Evolutionary conservation across 371 early-diverging fungal species (phyloP), one percentile per base, ranked within the genome.

Genomic region (Mucor irregularis): DNA sequence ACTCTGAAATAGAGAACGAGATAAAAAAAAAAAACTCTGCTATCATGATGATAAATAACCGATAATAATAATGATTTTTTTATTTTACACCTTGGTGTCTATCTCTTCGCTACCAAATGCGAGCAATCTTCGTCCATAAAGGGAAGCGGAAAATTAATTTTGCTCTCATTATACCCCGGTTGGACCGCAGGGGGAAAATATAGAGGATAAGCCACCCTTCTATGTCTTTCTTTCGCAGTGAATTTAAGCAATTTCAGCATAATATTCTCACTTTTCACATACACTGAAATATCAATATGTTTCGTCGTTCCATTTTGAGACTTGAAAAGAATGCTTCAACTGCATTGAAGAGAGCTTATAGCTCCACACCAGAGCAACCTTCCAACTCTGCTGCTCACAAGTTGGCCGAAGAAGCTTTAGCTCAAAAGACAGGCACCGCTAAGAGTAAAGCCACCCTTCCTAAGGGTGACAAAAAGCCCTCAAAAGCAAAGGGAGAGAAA

Each of bases 401-500:
- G 24, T 61, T 81, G 13, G 75, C 77, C 24, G 73, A 74, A 33
- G 79, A 81, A 61, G 79, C 68, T 24, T 67, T 81, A 7, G 74
- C 81, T 11, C 71, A 74, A 56, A 78, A 78, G 49, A 64, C 67
- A 14, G 72, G 75, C 26, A 51, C 28, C 35, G 62, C 64, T 13
- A 66, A 54, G 16, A 30, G 54, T 22, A 69, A 61, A 52, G 61
- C 77, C 19, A 78, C 78, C n/a, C 62, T 67, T 7, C 81, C 79
- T 29, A 81, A 81, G 49, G 73, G 81, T 37, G 73, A 78, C 52
- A 76, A 73, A 59, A 81, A 81, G 58, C 81, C 79, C 26, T 63
- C 67, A 1, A 81, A 78, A 61, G 69, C 60, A 1, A 51, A 61
- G 33, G 64, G 61, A 2, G 53, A 66, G 17, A 59, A 51, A 4